Base-by-base conservation (phyloP, 2,329 filamentous ascomycete species). In the Penicillium concentricum region DNA sequence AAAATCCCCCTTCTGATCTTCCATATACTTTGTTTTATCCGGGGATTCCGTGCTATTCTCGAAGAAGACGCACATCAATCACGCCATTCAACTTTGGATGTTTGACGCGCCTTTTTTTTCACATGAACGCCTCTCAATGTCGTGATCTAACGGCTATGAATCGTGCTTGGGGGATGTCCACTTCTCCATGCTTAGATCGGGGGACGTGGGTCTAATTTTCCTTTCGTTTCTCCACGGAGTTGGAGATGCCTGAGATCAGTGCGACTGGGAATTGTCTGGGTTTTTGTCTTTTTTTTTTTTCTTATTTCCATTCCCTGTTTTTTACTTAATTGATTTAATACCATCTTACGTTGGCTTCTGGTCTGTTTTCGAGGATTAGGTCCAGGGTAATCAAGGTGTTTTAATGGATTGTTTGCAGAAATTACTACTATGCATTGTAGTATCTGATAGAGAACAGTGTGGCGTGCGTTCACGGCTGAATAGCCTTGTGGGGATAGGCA, bases 291-390 rank as follows among this genome's bases (percentile, higher is more conserved):
- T 16, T 39, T 38, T 44, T 51, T 51, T 32, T 38, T 43, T 47
- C 52, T 37, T 51, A n/a, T 53, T 47, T 24, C 43, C 45, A 39
- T 37, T 20, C 42, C 38, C 20, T 30, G 35, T 42, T 42, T 42
- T 52, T 28, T 57, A 51, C 48, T 45, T 59, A 52, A 57, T 58
- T 60, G 60, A 65, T 67, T 63, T 67, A 65, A 66, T 67, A 67
- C 63, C 64, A 67, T 67, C 52, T 63, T 59, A 57, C 58, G 63
- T 56, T 59, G 54, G 42, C 47, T 55, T 61, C 54, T 44, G 45
- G 49, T 35, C 44, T 52, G 9, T 45, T 59, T 28, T 47, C 28
- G 20, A 16, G 37, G 35, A 41, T 44, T 30, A 38, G 30, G 46
- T 56, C 30, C 50, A 32, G 46, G 58, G 44, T 65, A 65, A 64